Conservation (phyloP, 1,139 yeast species). For the Sugiyamaella grinbergsii region DNA sequence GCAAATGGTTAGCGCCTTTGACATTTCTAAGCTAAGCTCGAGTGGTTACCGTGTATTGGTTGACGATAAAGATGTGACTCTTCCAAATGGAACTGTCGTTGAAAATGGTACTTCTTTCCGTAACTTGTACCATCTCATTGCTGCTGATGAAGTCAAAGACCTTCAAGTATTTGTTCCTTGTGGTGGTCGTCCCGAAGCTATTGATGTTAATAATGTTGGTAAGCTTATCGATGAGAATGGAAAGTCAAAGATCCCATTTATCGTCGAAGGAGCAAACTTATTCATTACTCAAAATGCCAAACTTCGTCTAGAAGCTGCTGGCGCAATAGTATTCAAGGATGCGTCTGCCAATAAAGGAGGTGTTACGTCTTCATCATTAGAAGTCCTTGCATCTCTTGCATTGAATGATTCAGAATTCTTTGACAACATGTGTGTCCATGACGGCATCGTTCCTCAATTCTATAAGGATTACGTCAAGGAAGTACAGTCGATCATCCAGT, state of each 20-base stretch:
- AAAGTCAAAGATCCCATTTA: slow-evolving; percentile 75
- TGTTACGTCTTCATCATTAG: slow-evolving; percentile 94
- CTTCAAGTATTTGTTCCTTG: slow-evolving; percentile 89
- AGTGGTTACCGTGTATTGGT: slow-evolving; percentile 82
- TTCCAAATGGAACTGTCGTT: slow-evolving; percentile 76
- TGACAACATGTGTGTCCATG: slow-evolving; percentile 67
- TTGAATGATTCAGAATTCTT: slow-evolving; percentile 83
- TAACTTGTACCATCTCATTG: slow-evolving; percentile 82
- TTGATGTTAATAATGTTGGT: slow-evolving; percentile 81
- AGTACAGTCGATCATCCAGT: slow-evolving; percentile 73
- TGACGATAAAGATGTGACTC: slow-evolving; percentile 75
- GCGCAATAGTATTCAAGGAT: slow-evolving; percentile 85
- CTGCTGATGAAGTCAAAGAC: slow-evolving; percentile 56
- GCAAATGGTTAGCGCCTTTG: slow-evolving; percentile 71
- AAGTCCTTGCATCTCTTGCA: slow-evolving; percentile 91
- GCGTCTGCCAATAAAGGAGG: slow-evolving; percentile 99
- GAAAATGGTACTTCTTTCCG: slow-evolving; percentile 91
- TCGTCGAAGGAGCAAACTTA: slow-evolving; percentile 97
- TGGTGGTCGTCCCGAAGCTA: slow-evolving; percentile 98
- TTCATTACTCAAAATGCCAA: slow-evolving; percentile 95
- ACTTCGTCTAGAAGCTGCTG: slow-evolving; percentile 80
- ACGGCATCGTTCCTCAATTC: slow-evolving; percentile 59
- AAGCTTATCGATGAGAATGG: slow-evolving; percentile 78
- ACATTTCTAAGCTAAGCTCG: slow-evolving; percentile 63
- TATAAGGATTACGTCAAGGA: slow-evolving; percentile 80